These are phyloP conservation scores for Lasiodiplodia citricola DNA, from an alignment of 2,329 filamentous ascomycete genomes.

Conservation along the genomic window DNA sequence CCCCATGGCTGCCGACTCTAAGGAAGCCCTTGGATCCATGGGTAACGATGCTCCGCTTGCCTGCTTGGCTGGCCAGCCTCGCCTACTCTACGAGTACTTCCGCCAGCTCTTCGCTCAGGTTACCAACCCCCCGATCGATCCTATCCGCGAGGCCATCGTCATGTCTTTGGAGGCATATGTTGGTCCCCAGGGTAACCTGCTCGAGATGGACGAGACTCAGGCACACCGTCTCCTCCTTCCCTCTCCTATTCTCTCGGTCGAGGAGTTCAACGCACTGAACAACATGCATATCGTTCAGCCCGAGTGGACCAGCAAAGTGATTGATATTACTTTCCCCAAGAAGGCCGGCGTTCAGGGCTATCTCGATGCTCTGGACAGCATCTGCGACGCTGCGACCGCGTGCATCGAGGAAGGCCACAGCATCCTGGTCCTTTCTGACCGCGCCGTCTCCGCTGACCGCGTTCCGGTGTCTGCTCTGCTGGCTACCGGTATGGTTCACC, in stretches of 20 bases:
- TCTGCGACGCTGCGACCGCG: constrained; percentile 82
- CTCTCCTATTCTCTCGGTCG: constrained; percentile 85
- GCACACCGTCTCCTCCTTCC: constrained; percentile 85
- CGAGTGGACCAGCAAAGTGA: constrained; percentile 85
- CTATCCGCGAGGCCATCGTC: constrained; percentile 95
- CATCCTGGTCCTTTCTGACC: constrained; percentile 87
- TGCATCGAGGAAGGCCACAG: constrained; percentile 84
- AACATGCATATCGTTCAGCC: constrained; percentile 75
- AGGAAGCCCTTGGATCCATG: constrained; percentile 97
- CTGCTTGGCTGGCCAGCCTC: constrained; percentile 86
- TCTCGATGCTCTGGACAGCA: constrained; percentile 82
- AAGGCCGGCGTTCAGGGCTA: constrained; percentile 82
- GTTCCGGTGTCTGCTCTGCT: constrained; percentile 85
- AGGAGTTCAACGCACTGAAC: constrained; percentile 86
- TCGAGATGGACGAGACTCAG: constrained; percentile 91
- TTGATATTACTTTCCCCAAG: constrained; percentile 94
- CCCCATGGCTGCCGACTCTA: constrained; percentile 96
- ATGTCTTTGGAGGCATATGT: constrained; percentile 98
- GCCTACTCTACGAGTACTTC: constrained; percentile 95
- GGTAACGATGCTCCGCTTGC: constrained; percentile 94
- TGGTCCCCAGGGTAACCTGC: constrained; percentile 90
- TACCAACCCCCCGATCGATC: constrained; percentile 96
- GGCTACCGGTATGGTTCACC: constrained; percentile 91
- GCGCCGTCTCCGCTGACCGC: constrained; percentile 80
- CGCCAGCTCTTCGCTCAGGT: constrained; percentile 96